A percentile compares a stretch with the other conserved stretches of the same genome.
These are phyloP conservation scores for Fusarium camptoceras DNA, from an alignment of 2,329 filamentous ascomycete genomes.

Conservation along the genomic window DNA sequence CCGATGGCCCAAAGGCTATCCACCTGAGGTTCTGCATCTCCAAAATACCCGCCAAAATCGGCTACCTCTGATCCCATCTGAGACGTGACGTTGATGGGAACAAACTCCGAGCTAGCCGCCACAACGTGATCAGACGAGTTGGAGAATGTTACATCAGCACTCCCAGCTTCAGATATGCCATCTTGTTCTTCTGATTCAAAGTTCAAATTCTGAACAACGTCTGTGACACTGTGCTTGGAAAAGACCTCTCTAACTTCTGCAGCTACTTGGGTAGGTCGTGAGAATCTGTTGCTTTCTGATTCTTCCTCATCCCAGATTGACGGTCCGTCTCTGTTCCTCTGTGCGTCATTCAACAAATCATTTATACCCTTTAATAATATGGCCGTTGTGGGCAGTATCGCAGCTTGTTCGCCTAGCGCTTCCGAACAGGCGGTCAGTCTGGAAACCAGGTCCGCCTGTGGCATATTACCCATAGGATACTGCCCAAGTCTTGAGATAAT, in stretches of 20 bases:
- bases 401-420: constrained; percentile 2
- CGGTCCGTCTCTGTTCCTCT: background rate
- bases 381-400: background rate
- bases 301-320: constrained; percentile 31
- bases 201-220: constrained; percentile 13
- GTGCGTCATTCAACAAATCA: constrained; percentile 15
- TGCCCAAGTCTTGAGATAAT: constrained; percentile 28
- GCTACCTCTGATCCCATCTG: background rate
- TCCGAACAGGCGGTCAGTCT: constrained; percentile 2
- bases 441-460: background rate
- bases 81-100: background rate
- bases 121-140: background rate
- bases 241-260: constrained; percentile 5
- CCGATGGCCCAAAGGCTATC: background rate
- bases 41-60: background rate
- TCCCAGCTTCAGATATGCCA: background rate
- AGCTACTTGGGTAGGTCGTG: too few species aligned
- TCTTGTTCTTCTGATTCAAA: background rate
- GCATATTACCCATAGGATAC: constrained; percentile 16
- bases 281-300: background rate
- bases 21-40: background rate
- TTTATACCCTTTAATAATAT: constrained; percentile 21
- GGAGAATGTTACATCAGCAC: background rate
- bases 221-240: constrained; percentile 20
- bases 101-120: background rate